Conservation (phyloP, 768 basidiomycete genomes). For the Dendrothele bispora region DNA sequence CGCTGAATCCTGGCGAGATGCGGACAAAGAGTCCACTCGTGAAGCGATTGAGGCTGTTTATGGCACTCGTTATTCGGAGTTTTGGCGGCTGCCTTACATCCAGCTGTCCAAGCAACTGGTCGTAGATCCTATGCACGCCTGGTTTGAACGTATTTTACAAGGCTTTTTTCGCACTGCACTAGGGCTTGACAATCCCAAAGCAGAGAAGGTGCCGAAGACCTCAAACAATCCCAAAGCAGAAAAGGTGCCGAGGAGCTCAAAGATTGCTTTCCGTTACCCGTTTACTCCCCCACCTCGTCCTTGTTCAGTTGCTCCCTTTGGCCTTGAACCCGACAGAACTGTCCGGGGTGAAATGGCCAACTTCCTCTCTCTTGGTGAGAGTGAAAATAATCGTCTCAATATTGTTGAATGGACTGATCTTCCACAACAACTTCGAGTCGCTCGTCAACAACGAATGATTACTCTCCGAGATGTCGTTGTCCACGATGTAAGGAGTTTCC, state of each 20-base stretch:
- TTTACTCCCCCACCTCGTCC: too few species aligned
- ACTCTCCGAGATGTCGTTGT: neutral
- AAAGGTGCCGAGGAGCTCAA: too few species aligned
- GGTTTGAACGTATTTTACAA: neutral
- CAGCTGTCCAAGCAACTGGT: conserved; percentile 28
- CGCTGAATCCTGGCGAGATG: conserved; percentile 22
- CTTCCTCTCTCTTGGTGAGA: too few species aligned
- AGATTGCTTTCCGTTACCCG: too few species aligned
- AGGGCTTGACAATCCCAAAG: neutral
- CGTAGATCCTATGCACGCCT: conserved; percentile 36
- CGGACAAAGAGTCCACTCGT: conserved; percentile 9
- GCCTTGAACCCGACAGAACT: too few species aligned
- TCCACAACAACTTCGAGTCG: neutral
- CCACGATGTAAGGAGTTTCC: neutral
- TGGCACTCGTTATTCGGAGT: conserved; percentile 26
- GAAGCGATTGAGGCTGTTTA: conserved; percentile 16
- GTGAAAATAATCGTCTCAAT: too few species aligned
- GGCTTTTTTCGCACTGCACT: neutral
- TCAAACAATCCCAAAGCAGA: too few species aligned
- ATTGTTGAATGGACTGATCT: neutral
- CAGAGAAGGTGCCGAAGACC: too few species aligned
- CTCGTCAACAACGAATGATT: neutral
- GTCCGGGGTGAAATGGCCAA: too few species aligned
- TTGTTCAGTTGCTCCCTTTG: too few species aligned
- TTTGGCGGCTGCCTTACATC: conserved; percentile 35